Conservation (phyloP, 768 basidiomycete species). For the Serendipita sp. region DNA sequence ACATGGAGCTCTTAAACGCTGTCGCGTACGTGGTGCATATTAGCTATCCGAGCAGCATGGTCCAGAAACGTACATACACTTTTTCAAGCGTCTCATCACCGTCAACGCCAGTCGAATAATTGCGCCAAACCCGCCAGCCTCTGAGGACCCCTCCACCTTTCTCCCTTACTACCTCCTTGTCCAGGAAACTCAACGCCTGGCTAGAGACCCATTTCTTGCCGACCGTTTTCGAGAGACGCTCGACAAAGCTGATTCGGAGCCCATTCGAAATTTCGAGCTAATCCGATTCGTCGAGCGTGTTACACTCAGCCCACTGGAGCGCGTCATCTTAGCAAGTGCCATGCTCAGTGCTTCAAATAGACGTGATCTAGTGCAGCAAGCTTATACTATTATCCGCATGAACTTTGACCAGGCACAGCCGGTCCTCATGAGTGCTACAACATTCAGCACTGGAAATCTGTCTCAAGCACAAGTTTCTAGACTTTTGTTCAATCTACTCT, state of each 20-base stretch:
- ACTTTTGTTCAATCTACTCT: slow-evolving; percentile 66
- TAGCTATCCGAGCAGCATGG: slow-evolving; percentile 96
- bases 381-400: slow-evolving; percentile 48
- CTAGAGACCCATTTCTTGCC: slow-evolving; percentile 78
- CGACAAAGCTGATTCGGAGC: slow-evolving; percentile 73
- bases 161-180: slow-evolving; percentile 76
- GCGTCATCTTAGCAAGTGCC: slow-evolving; percentile 59
- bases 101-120: slow-evolving; percentile 63
- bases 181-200: slow-evolving; percentile 77
- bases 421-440: slow-evolving; percentile 51
- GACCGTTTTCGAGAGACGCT: slow-evolving; percentile 83
- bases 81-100: slow-evolving; percentile 88
- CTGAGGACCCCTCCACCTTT: slow-evolving; percentile 56
- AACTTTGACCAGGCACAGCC: slow-evolving; percentile 70
- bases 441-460: slow-evolving; percentile 70
- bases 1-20: background rate
- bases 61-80: slow-evolving; percentile 91
- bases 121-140: slow-evolving; percentile 40
- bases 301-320: slow-evolving; percentile 64
- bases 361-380: slow-evolving; percentile 42
- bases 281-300: slow-evolving; percentile 69
- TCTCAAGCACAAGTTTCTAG: slow-evolving; percentile 59
- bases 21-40: slow-evolving; percentile 9
- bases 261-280: slow-evolving; percentile 72
- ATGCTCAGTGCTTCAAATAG: slow-evolving; percentile 42